phyloP scores from a whole-genome alignment of 768 basidiomycete species.

The Tulasnella sp. region DNA sequence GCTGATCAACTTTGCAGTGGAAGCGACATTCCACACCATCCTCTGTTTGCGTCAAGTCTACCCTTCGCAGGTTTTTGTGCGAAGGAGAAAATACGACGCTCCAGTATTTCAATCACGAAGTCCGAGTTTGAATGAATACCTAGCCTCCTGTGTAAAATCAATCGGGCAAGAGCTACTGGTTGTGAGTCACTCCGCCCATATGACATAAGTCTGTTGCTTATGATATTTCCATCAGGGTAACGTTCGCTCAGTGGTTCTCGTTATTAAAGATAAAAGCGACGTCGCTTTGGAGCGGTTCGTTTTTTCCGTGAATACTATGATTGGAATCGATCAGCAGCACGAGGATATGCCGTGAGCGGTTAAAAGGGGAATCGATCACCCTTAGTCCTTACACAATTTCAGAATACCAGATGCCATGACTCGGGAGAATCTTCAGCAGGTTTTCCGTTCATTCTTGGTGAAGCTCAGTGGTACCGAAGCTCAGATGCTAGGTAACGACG shows the following conservation, averaged over 20 bases:
- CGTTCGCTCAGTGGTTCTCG: constrained; percentile 73
- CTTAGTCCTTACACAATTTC: neutral
- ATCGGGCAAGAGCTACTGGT: constrained; percentile 67
- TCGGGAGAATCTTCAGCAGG: constrained; percentile 57
- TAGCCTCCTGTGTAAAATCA: constrained; percentile 83
- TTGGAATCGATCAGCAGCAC: constrained; percentile 63
- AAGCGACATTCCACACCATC: constrained; percentile 89
- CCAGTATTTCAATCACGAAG: constrained; percentile 92
- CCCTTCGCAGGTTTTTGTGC: constrained; percentile 79
- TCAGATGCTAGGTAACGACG: constrained; percentile 46
- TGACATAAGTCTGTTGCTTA: constrained; percentile 11
- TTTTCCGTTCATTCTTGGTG: constrained; percentile 77
- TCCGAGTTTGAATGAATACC: constrained; percentile 80
- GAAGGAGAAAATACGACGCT: constrained; percentile 84
- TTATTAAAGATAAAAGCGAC: constrained; percentile 78
- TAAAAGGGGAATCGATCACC: neutral
- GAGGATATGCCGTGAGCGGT: constrained; percentile 58
- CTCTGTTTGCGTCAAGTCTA: constrained; percentile 89
- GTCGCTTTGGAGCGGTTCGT: constrained; percentile 84
- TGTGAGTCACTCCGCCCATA: constrained; percentile 39
- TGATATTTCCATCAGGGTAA: constrained; percentile 51
- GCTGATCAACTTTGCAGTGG: constrained; percentile 52
- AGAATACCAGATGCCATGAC: constrained; percentile 73
- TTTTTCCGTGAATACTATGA: constrained; percentile 80
- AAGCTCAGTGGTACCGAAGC: constrained; percentile 76